These are phyloP conservation scores for Trichothecium roseum DNA, from an alignment of 2,329 filamentous ascomycete genomes.

Conservation along the genomic window DNA sequence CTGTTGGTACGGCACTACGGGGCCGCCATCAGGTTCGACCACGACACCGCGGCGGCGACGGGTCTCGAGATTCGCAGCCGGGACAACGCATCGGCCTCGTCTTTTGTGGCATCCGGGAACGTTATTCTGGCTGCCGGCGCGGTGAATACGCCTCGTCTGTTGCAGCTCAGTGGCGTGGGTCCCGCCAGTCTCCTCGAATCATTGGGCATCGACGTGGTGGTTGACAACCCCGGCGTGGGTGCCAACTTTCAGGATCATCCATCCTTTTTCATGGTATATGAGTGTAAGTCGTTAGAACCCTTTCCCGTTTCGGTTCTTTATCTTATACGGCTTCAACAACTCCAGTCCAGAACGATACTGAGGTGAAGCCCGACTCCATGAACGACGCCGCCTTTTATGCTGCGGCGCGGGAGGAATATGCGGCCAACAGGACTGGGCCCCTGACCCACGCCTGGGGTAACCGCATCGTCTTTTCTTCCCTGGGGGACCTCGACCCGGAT, in stretches of 20 bases:
- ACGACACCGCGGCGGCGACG: constrained; percentile 24
- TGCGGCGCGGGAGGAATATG: constrained; percentile 12
- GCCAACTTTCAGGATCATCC: constrained; percentile 24
- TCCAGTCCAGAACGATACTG: constrained; percentile 5
- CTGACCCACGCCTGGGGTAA: constrained; percentile 13
- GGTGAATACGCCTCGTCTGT: constrained; percentile 44
- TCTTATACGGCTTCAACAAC: not conserved
- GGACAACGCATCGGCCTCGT: constrained; percentile 4
- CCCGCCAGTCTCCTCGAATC: constrained; percentile 32
- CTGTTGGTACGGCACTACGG: constrained; percentile 12
- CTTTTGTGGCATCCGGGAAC: constrained; percentile 4
- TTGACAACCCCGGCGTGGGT: constrained; percentile 46
- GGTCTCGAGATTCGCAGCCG: constrained; percentile 15
- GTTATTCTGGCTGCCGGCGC: constrained; percentile 30
- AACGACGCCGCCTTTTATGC: constrained; percentile 12
- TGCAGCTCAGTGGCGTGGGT: constrained; percentile 48
- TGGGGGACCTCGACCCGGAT: constrained; percentile 6
- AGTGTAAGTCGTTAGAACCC: constrained; percentile 10
- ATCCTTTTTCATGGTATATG: constrained; percentile 21
- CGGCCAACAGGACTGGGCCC: constrained; percentile 11
- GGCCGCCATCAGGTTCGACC: constrained; percentile 11
- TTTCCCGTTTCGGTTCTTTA: not conserved
- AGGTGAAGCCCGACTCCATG: constrained; percentile 8
- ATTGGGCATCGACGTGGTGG: constrained; percentile 34
- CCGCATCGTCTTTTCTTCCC: constrained; percentile 10